A percentile compares a stretch with the other conserved stretches of the same genome.
Conservation (phyloP, 768 basidiomycete species). For the Crucibulum laeve region DNA sequence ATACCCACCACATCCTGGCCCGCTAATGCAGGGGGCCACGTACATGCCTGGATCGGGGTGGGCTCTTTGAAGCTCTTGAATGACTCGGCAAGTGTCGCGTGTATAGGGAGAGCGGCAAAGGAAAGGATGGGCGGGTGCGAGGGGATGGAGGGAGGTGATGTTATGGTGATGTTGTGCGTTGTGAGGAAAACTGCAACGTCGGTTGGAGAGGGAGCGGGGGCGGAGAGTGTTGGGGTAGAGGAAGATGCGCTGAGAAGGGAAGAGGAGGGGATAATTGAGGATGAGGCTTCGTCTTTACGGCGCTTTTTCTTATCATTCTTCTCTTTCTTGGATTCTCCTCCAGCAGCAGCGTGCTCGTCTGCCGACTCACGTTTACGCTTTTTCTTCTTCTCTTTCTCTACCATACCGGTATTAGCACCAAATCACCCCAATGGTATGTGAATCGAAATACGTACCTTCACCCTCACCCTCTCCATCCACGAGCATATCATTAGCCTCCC, state of each 20-base stretch:
- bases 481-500: conserved; percentile 3
- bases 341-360: conserved; percentile 11
- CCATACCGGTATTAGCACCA: conserved; percentile 9
- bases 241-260: conserved; percentile 14
- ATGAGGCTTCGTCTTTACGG: conserved; percentile 5
- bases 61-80: conserved; percentile 79
- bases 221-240: conserved; percentile 9
- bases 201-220: conserved; percentile 20
- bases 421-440: neutral
- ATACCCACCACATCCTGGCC: conserved; percentile 92
- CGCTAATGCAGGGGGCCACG: conserved; percentile 85
- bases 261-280: conserved; percentile 9
- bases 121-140: conserved; percentile 62
- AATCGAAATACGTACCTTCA: neutral
- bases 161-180: conserved; percentile 73
- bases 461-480: conserved; percentile 3
- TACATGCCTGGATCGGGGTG: conserved; percentile 92
- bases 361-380: conserved; percentile 31
- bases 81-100: conserved; percentile 52
- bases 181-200: conserved; percentile 63
- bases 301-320: conserved; percentile 3
- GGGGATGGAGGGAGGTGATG: conserved; percentile 40
- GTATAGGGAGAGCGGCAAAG: conserved; percentile 70
- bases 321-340: conserved; percentile 10
- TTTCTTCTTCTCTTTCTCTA: conserved; percentile 38